Evolutionary conservation across 768 basidiomycete species (phyloP), one percentile per base, ranked within the genome.

Genomic region (Fistulinella prunicolor): DNA sequence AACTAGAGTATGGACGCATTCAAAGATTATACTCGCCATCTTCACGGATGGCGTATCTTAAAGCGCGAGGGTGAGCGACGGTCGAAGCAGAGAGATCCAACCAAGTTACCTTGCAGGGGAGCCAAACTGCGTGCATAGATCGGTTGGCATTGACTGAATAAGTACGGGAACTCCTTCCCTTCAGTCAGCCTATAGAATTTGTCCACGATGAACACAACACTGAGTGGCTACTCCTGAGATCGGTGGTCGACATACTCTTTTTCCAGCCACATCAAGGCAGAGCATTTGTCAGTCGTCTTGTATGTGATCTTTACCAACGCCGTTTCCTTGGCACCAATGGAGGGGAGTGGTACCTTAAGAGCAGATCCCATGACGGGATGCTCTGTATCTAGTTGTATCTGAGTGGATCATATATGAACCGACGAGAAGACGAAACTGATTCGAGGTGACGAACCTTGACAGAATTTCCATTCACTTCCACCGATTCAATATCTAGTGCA

Each of bases 141-240:
- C 3, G 94, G 90, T 55, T 96, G 93, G 59, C 87, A 90, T 59
- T 96, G 94, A 50, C 89, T 92, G 72, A 94, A 97, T 14, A 97
- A 67, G 68, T 87, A 96, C 0, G 90, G 85, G 62, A 88, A 86
- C 17, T 72, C 70, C 55, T 91, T 91, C 8, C 91, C 91, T 50
- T 89, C 88, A 0, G 93, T 96, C 68, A 92, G 85, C 49, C 89
- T 89, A 42, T 7, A 17, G 7, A 28, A 6, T 28, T 6, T 28
- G 6, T 28, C 28, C 12, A 6, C 28, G 28, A 28, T 28, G 28
- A 28, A 6, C 28, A 12, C 6, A 28, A 6, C 28, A n/a, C n/a
- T n/a, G n/a, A n/a, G n/a, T n/a, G n/a, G n/a, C n/a, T n/a, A n/a
- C n/a, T n/a, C n/a, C n/a, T n/a, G n/a, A n/a, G n/a, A 22, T 20